phyloP scores from a whole-genome alignment of 108 stramenopile species.

The Skeletonema marinoi region DNA sequence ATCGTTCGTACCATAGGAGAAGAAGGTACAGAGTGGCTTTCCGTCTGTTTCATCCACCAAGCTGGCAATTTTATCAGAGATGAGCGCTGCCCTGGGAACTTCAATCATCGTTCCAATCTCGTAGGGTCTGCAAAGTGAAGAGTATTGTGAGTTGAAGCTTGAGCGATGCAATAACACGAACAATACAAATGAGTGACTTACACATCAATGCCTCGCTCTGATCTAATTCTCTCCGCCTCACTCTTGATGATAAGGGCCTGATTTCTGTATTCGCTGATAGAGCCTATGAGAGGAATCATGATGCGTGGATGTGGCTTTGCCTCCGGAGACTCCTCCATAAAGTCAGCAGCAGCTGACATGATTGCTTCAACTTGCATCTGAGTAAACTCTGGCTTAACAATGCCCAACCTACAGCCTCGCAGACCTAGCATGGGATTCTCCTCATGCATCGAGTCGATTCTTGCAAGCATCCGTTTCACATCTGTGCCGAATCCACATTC shows the following conservation, averaged over 20 bases:
- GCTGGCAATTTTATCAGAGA: conserved; percentile 72
- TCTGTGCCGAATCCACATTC: conserved; percentile 57
- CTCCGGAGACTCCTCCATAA: conserved; percentile 44
- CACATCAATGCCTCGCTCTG: conserved; percentile 55
- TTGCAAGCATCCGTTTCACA: conserved; percentile 45
- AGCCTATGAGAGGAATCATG: conserved; percentile 73
- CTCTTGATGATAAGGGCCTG: conserved; percentile 63
- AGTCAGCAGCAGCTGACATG: conserved; percentile 66
- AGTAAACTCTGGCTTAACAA: conserved; percentile 65
- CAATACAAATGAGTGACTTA: background rate
- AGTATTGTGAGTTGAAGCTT: background rate
- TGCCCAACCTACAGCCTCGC: conserved; percentile 80
- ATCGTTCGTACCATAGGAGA: conserved; percentile 88
- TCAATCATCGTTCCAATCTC: conserved; percentile 93
- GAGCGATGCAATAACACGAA: background rate
- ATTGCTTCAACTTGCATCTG: conserved; percentile 84
- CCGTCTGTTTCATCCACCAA: conserved; percentile 65
- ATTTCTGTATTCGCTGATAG: conserved; percentile 58
- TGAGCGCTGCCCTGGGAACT: conserved; percentile 82
- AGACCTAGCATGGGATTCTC: conserved; percentile 87
- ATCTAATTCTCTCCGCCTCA: conserved; percentile 56
- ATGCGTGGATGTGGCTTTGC: conserved; percentile 66
- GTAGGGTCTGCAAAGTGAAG: conserved; percentile 25
- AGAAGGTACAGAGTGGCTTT: conserved; percentile 71
- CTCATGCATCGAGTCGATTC: conserved; percentile 72